A percentile compares a stretch with the other conserved stretches of the same genome.
Evolutionary conservation across 768 basidiomycete genomes (phyloP).

Genomic region (Tulasnella sp.): DNA sequence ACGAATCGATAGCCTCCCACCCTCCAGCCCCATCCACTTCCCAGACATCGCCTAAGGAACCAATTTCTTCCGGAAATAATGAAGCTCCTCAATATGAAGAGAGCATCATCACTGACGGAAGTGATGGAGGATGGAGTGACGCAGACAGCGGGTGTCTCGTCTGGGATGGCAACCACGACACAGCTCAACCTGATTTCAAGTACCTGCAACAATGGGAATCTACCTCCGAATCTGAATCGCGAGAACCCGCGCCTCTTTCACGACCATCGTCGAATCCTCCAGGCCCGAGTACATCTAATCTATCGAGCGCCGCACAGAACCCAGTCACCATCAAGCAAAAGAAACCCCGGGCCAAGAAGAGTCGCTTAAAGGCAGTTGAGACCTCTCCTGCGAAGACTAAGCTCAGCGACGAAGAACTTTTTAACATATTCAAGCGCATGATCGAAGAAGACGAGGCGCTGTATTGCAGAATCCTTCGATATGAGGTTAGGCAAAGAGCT

Average conservation of each 20-base stretch:
- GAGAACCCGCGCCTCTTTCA: neutral
- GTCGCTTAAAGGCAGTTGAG: constrained; percentile 3
- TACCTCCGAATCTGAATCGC: neutral
- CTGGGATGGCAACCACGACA: neutral
- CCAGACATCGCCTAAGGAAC: no score
- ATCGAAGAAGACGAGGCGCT: constrained; percentile 37
- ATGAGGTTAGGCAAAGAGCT: constrained; percentile 43
- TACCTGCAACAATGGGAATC: constrained; percentile 3
- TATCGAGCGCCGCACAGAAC: neutral
- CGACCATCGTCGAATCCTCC: neutral
- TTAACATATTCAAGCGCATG: constrained; percentile 15
- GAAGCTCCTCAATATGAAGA: no score
- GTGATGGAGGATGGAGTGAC: constrained; percentile 1
- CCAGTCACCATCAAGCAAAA: neutral
- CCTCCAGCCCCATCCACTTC: no score
- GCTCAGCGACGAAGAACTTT: constrained; percentile 5
- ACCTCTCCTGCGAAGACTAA: neutral
- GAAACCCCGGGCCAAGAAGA: constrained; percentile 1
- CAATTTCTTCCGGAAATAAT: no score
- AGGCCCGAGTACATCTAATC: neutral
- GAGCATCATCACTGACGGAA: no score
- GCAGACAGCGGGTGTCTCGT: neutral
- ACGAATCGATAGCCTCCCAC: no score
- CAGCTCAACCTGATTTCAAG: neutral
- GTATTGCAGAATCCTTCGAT: constrained; percentile 52